Evolutionary conservation across 2,329 filamentous ascomycete genomes (phyloP).

Genomic region (Fusarium pseudoanthophilum): DNA sequence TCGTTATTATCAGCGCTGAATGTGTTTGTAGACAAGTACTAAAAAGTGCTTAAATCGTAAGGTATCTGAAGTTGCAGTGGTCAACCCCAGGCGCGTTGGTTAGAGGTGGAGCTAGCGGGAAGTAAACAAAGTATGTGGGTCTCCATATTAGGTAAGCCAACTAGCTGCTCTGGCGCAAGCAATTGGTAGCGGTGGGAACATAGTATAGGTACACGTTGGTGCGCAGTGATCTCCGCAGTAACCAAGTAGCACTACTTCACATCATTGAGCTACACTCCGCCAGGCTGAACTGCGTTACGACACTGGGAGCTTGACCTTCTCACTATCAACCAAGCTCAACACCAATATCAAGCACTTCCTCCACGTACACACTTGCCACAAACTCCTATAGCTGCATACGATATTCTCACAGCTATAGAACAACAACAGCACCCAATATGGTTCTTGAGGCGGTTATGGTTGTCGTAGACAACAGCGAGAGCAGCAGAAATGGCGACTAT

Average conservation of each 20-base stretch:
- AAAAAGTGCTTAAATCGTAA: constrained; percentile 13
- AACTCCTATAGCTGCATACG: constrained; percentile 3
- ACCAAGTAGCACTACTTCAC: constrained; percentile 39
- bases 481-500: constrained; percentile 93
- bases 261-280: constrained; percentile 40
- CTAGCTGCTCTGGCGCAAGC: constrained; percentile 39
- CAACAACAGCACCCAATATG: constrained; percentile 73
- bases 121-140: constrained; percentile 45
- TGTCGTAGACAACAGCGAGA: constrained; percentile 99
- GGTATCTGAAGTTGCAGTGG: constrained; percentile 19
- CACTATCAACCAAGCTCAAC: constrained; percentile 41
- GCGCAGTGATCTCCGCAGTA: not conserved
- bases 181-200: not conserved
- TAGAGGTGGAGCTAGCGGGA: constrained; percentile 38
- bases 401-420: constrained; percentile 7
- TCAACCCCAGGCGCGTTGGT: constrained; percentile 39
- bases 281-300: constrained; percentile 62
- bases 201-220: constrained; percentile 34
- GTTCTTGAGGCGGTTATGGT: constrained; percentile 99
- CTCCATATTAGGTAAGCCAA: constrained; percentile 42
- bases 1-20: constrained; percentile 46
- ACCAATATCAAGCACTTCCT: constrained; percentile 18
- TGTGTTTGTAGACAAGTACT: constrained; percentile 14
- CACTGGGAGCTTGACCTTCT: constrained; percentile 48
- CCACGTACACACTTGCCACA: constrained; percentile 2